These are phyloP conservation scores for Neoascochyta sp. DNA, from an alignment of 2,329 filamentous ascomycete genomes.

Conservation along the genomic window DNA sequence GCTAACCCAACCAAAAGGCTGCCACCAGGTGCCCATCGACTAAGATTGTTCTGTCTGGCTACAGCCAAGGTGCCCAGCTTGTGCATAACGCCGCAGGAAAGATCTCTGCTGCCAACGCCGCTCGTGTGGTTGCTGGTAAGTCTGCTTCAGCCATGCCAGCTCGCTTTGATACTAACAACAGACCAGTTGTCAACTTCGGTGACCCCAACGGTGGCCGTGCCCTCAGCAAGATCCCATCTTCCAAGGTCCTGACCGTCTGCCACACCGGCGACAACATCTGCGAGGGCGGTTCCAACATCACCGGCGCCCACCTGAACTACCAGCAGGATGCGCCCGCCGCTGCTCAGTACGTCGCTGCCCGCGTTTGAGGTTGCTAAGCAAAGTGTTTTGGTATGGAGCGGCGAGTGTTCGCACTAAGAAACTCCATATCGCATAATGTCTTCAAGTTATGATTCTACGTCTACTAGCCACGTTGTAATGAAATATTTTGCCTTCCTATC, in stretches of 20 bases:
- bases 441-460: too few relatives aligned
- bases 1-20: conserved; percentile 2
- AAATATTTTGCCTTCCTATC: too few relatives aligned
- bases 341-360: conserved; percentile 10
- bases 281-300: conserved; percentile 8
- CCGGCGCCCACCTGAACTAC: conserved; percentile 12
- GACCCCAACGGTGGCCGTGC: conserved; percentile 30
- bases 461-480: too few relatives aligned
- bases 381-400: too few relatives aligned
- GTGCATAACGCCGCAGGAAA: conserved; percentile 43
- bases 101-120: conserved; percentile 12
- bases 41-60: conserved; percentile 20
- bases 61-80: conserved; percentile 36
- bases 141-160: neutral
- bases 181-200: conserved; percentile 30
- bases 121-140: conserved; percentile 14
- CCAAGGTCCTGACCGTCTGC: conserved; percentile 27
- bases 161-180: neutral
- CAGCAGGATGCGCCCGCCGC: conserved; percentile 12
- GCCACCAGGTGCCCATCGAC: conserved; percentile 15
- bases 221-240: conserved; percentile 19
- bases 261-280: conserved; percentile 32
- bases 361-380: conserved; percentile 3
- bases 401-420: too few relatives aligned
- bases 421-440: too few relatives aligned